Percentiles rank a stretch among this genome's conserved stretches.
Evolutionary conservation across 495 filamentous ascomycete species (phyloP).

Genomic region (Penicillium cataractarum): DNA sequence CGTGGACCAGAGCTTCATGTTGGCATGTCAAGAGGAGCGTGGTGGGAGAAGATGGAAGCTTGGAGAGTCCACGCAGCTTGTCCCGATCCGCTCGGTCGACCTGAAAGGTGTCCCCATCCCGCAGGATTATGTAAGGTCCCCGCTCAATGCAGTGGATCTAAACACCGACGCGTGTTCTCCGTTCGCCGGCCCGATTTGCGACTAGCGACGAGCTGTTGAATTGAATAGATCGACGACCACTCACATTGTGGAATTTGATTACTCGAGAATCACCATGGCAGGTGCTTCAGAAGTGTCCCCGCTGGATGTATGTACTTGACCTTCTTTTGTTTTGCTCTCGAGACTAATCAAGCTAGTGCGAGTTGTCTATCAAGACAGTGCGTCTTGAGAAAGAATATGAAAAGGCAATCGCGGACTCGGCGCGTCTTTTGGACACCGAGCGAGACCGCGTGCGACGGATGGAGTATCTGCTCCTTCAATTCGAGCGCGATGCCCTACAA

Average conservation of each 20-base stretch:
- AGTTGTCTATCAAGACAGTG: conserved; percentile 49
- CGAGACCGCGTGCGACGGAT: conserved; percentile 64
- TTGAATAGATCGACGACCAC: background rate
- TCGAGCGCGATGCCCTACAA: conserved; percentile 70
- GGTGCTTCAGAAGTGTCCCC: conserved; percentile 20
- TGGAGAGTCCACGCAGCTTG: conserved; percentile 1
- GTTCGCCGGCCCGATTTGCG: background rate
- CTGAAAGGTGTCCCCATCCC: conserved; percentile 27
- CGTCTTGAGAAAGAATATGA: conserved; percentile 69
- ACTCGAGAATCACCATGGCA: conserved; percentile 18
- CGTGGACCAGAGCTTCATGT: conserved; percentile 59
- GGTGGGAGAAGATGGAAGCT: conserved; percentile 2
- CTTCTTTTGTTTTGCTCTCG: background rate
- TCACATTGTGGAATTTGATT: background rate
- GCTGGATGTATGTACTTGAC: conserved; percentile 33
- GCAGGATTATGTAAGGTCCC: conserved; percentile 22
- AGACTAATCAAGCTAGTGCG: conserved; percentile 34
- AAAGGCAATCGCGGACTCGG: conserved; percentile 56
- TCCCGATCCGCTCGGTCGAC: conserved; percentile 4
- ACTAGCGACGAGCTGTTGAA: background rate
- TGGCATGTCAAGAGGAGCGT: conserved; percentile 29
- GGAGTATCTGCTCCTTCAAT: conserved; percentile 66
- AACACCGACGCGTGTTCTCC: conserved; percentile 15
- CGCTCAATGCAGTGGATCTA: background rate
- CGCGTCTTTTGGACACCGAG: conserved; percentile 69